These are phyloP conservation scores for Beauveria varroae DNA, from an alignment of 2,329 filamentous ascomycete genomes.

Conservation along the genomic window DNA sequence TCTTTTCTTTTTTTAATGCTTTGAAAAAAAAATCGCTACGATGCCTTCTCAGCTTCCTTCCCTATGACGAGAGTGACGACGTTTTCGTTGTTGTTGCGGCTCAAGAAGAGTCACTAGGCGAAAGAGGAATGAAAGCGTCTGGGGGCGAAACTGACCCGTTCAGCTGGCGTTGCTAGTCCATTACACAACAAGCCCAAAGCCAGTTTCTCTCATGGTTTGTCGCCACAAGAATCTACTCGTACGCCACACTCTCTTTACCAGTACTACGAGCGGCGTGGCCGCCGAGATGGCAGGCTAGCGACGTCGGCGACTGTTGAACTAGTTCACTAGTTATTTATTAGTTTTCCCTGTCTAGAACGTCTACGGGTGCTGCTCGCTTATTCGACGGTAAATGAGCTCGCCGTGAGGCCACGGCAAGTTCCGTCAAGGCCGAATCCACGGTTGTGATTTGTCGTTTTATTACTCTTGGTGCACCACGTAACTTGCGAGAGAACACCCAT, in stretches of 20 bases:
- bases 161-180: background rate
- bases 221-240: background rate
- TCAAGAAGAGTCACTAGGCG: background rate
- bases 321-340: background rate
- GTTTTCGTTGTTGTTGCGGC: background rate
- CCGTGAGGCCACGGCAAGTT: background rate
- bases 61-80: too few species aligned
- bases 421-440: background rate
- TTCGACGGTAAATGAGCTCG: background rate
- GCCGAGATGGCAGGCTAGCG: background rate
- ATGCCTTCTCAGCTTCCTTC: too few species aligned
- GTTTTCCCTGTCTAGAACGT: background rate
- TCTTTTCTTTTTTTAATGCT: background rate
- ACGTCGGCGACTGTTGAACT: background rate
- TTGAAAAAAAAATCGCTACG: background rate
- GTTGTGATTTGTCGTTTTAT: background rate
- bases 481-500: background rate
- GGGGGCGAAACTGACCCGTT: background rate
- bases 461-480: background rate
- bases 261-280: background rate
- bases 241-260: background rate
- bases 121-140: background rate
- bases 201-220: background rate
- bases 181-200: background rate
- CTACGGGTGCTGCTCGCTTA: background rate